Base-by-base conservation (phyloP, 2,329 filamentous ascomycete species). In the Penicillium occitanis region DNA sequence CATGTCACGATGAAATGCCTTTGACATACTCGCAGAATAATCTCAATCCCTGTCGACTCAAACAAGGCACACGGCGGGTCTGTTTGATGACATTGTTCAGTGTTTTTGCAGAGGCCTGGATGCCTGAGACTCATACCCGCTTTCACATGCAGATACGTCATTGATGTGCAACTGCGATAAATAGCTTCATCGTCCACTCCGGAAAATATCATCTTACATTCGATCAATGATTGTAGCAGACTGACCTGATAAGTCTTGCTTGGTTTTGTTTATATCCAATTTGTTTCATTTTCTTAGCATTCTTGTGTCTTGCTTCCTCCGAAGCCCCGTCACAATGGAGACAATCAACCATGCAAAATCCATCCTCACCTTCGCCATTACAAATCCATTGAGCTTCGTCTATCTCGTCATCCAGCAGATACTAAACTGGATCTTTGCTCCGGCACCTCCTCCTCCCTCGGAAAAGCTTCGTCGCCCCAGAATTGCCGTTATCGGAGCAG, bases 401-500 rank as follows among this genome's bases (percentile, higher is more conserved):
- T 78, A 78, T 48, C 46, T 76, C 22, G 48, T 75, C 5, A 61
- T 77, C 33, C 76, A 78, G 53, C 59, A 64, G 3, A 60, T 77
- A 3, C 66, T 78, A 19, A 70, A 69, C 63, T 76, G 44, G 67
- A 71, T 92, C 37, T 85, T 96, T 61, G 88, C 91, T 0, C 91
- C 92, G 0, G 82, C 79, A 5, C 88, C 91, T 4, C 91, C 91
- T 0, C 82, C 84, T 1, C 85, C 88, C 0, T 51, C 65, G 17
- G 50, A 66, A 3, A 80, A 82, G 6, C 79, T 91, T n/a, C 79
- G 80, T 13, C 81, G 88, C 33, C 89, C 91, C 14, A 88, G 85
- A 67, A 83, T 92, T 65, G 90, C 89, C 2, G 81, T 91, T 37
- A 88, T 92, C 69, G 89, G 90, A 2, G 87, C 89, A 33, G 89